A percentile compares a stretch with the other conserved stretches of the same genome.
These are phyloP conservation scores for Ramichloridium luteum DNA, from an alignment of 2,329 filamentous ascomycete species.

Conservation along the genomic window DNA sequence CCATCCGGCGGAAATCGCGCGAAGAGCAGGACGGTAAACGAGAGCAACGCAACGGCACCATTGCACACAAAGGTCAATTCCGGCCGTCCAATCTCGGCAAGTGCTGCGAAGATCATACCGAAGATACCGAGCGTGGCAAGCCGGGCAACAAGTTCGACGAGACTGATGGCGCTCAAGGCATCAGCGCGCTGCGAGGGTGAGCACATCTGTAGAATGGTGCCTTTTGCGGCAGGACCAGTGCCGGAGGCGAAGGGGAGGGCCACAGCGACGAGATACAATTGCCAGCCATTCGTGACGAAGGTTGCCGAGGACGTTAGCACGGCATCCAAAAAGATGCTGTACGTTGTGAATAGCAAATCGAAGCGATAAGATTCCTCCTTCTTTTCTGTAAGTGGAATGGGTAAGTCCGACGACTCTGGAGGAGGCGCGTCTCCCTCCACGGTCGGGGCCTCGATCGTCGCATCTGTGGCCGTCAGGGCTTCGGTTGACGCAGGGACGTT, in stretches of 20 bases:
- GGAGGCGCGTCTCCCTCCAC: conserved; percentile 20
- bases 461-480: conserved; percentile 25
- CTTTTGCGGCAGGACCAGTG: conserved; percentile 57
- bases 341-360: conserved; percentile 55
- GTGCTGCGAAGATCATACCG: conserved; percentile 52
- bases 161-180: conserved; percentile 54
- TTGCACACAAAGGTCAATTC: conserved; percentile 57
- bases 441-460: conserved; percentile 17
- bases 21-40: conserved; percentile 34
- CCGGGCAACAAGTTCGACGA: conserved; percentile 57
- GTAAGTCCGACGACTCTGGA: conserved; percentile 1
- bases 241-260: conserved; percentile 57
- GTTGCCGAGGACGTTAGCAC: conserved; percentile 50
- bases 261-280: conserved; percentile 55
- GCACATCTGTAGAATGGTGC: conserved; percentile 61
- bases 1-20: conserved; percentile 35
- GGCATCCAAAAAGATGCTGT: conserved; percentile 53
- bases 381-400: conserved; percentile 10
- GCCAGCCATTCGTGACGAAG: conserved; percentile 52
- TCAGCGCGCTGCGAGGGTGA: conserved; percentile 49
- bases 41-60: conserved; percentile 45
- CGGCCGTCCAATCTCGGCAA: conserved; percentile 47
- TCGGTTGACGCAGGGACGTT: not conserved
- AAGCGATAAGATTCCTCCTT: conserved; percentile 45
- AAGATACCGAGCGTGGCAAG: conserved; percentile 53